Percentiles rank a stretch among this genome's conserved stretches.
Evolutionary conservation across 2,329 filamentous ascomycete genomes (phyloP).

Genomic region (Reticulascus tulasneorum): DNA sequence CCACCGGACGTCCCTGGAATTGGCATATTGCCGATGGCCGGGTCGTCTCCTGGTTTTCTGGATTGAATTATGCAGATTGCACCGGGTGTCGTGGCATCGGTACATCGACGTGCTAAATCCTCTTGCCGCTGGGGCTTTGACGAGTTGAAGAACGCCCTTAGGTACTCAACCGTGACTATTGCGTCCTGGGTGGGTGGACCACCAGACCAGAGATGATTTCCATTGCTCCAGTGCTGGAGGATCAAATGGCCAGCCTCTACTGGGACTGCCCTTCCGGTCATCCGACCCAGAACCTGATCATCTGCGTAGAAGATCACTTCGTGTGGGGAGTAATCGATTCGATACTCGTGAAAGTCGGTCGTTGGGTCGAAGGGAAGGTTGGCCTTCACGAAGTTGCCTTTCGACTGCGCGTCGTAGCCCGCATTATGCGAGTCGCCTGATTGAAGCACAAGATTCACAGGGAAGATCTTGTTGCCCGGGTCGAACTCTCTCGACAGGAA

Average conservation of each 20-base stretch:
- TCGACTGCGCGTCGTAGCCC: conserved; percentile 60
- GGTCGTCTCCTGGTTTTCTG: too few species aligned
- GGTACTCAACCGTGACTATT: conserved; percentile 60
- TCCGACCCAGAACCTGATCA: conserved; percentile 49
- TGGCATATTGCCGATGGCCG: conserved; percentile 42
- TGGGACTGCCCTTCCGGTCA: conserved; percentile 56
- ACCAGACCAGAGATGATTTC: conserved; percentile 65
- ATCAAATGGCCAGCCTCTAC: conserved; percentile 60
- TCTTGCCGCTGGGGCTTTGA: conserved; percentile 37
- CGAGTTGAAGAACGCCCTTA: conserved; percentile 79
- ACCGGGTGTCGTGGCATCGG: conserved; percentile 26
- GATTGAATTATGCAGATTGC: conserved; percentile 51
- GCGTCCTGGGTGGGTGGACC: conserved; percentile 65
- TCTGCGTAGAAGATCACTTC: conserved; percentile 69
- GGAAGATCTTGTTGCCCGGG: conserved; percentile 42
- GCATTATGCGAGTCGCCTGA: conserved; percentile 53
- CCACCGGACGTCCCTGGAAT: conserved; percentile 19
- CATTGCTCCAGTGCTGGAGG: conserved; percentile 76
- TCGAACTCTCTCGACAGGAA: conserved; percentile 67
- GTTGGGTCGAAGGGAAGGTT: conserved; percentile 65
- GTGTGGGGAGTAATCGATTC: conserved; percentile 66
- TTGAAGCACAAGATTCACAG: conserved; percentile 73
- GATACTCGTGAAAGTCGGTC: conserved; percentile 68
- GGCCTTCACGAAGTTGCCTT: conserved; percentile 53
- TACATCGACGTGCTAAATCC: conserved; percentile 36